phyloP scores from a whole-genome alignment of 768 basidiomycete genomes.

The Termitomyces titanicus region DNA sequence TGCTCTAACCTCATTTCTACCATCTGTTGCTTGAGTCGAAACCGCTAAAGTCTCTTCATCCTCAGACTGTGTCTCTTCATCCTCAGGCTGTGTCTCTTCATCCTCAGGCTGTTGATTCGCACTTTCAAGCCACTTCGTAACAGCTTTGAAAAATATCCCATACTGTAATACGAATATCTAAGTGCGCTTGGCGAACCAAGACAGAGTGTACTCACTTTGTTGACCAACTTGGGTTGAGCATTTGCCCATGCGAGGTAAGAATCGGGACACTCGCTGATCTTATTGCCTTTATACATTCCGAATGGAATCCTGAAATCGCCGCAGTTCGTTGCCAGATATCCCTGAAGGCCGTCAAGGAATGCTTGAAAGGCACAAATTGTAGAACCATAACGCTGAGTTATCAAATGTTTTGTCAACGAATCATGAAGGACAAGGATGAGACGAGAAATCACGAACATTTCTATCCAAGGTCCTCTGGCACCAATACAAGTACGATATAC shows the following conservation, averaged over 20 bases:
- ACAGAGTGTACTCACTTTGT: background rate
- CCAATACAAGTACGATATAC: slow-evolving; percentile 10
- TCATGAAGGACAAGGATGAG: background rate
- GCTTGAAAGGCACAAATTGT: background rate
- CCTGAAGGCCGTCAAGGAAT: background rate
- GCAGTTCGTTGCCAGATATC: background rate
- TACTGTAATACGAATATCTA: background rate
- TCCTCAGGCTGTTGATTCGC: background rate
- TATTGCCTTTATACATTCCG: background rate
- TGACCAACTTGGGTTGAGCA: no score
- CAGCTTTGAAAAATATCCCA: background rate
- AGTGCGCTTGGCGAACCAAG: background rate
- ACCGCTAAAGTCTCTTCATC: no score
- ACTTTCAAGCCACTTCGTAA: background rate
- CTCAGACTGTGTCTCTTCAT: background rate
- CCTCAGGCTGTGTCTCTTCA: background rate
- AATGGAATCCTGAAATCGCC: background rate
- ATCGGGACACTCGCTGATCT: background rate
- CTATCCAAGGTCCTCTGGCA: background rate
- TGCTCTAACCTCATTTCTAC: no score
- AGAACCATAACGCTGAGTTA: background rate
- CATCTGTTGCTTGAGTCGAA: no score
- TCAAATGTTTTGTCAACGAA: background rate
- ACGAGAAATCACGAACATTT: background rate
- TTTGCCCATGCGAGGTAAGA: background rate